These are phyloP conservation scores for Euphorbia tirucalli DNA, from an alignment of 345 rosid species.

Conservation along the genomic window DNA sequence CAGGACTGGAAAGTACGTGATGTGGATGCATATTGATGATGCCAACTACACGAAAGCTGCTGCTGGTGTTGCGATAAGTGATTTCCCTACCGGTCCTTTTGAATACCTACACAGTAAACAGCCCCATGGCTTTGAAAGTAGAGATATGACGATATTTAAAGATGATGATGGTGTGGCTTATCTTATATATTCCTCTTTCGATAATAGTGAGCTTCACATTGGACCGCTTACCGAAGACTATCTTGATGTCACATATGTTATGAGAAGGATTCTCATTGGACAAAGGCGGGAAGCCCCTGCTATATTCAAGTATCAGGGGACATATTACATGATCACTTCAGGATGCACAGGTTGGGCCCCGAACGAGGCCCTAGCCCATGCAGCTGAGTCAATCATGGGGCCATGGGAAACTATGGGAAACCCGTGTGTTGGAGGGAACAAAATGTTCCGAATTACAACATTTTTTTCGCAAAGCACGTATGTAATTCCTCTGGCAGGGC, in stretches of 20 bases:
- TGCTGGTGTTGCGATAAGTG: conserved; percentile 72
- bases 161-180: conserved; percentile 79
- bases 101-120: conserved; percentile 64
- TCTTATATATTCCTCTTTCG: conserved; percentile 74
- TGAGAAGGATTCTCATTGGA: conserved; percentile 62
- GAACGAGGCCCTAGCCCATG: conserved; percentile 82
- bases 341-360: conserved; percentile 99
- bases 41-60: conserved; percentile 91
- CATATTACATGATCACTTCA: conserved; percentile 88
- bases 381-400: conserved; percentile 83
- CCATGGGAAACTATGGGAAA: conserved; percentile 95
- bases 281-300: conserved; percentile 94
- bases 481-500: conserved; percentile 69
- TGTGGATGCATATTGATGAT: conserved; percentile 99
- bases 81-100: conserved; percentile 80
- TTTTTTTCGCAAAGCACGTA: conserved; percentile 86
- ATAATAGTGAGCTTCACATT: conserved; percentile 86
- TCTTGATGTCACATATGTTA: conserved; percentile 50
- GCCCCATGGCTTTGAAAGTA: conserved; percentile 84
- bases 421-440: conserved; percentile 86
- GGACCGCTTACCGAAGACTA: conserved; percentile 76
- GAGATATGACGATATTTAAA: conserved; percentile 95
- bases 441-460: conserved; percentile 59
- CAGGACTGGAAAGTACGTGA: conserved; percentile 67
- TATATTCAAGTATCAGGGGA: conserved; percentile 65